Evolutionary conservation across 305 asterid species (phyloP).

Genomic region (Vinca major): DNA sequence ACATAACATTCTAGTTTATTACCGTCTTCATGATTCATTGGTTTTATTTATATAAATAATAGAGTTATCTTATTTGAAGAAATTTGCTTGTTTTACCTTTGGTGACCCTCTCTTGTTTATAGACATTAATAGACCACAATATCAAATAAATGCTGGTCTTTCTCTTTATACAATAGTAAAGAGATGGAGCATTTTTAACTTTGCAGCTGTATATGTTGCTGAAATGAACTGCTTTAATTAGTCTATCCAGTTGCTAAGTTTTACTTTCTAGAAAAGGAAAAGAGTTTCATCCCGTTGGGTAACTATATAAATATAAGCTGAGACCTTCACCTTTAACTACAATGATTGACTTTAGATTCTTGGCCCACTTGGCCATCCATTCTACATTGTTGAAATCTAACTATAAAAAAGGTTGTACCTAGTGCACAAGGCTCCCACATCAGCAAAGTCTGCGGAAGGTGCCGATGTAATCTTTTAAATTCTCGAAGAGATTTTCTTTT

Average conservation of each 20-base stretch:
- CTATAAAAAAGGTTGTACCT: too few relatives aligned
- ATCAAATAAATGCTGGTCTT: not conserved
- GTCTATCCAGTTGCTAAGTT: not conserved
- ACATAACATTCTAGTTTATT: slow-evolving; percentile 3
- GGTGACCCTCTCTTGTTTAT: not conserved
- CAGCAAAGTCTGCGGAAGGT: too few relatives aligned
- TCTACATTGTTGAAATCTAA: not conserved
- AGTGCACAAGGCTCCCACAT: too few relatives aligned
- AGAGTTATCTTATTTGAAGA: not conserved
- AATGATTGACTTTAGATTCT: not conserved
- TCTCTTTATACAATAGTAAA: not conserved
- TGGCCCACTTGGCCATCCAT: not conserved
- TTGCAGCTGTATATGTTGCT: not conserved
- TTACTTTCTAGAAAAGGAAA: not conserved
- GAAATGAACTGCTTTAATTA: not conserved
- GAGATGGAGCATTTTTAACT: not conserved
- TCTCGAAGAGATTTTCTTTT: not conserved
- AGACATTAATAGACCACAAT: not conserved
- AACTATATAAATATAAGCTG: not conserved
- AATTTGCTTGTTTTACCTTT: not conserved
- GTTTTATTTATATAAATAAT: not conserved
- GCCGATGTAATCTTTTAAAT: not conserved
- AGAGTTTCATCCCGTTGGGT: not conserved
- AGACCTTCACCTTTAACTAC: not conserved
- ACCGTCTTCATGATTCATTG: not conserved